Conservation (phyloP, 2,329 filamentous ascomycete genomes). For the Cordyceps farinosa region DNA sequence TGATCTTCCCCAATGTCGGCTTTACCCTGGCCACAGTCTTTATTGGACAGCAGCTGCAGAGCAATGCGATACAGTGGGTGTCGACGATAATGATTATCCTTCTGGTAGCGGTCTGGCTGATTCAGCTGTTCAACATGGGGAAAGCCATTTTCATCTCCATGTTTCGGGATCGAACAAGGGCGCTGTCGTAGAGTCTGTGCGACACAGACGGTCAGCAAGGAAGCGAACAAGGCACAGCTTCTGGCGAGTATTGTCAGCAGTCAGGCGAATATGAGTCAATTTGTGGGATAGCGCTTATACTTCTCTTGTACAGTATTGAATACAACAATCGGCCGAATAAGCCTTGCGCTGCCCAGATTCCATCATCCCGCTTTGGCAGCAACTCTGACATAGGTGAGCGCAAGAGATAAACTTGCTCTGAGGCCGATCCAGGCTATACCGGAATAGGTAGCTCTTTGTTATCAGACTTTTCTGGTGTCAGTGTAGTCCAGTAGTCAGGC, state of each 20-base stretch:
- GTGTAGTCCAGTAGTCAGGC: neutral
- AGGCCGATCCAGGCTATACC: slow-evolving; percentile 4
- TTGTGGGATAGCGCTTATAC: neutral
- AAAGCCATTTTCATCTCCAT: neutral
- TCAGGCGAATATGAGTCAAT: neutral
- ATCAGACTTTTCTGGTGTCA: neutral
- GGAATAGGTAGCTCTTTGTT: slow-evolving; percentile 8
- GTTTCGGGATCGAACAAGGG: neutral
- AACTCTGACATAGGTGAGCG: neutral
- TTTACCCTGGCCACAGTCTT: slow-evolving; percentile 3
- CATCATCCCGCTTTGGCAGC: neutral
- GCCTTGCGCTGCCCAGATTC: neutral
- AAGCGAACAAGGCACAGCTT: too few relatives aligned
- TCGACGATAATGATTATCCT: neutral
- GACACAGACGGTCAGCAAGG: too few relatives aligned
- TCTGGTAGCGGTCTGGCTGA: neutral
- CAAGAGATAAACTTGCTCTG: neutral
- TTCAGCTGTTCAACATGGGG: neutral
- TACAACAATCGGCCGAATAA: neutral
- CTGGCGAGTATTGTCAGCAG: too few relatives aligned
- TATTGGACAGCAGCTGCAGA: slow-evolving; percentile 1
- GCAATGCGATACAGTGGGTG: neutral
- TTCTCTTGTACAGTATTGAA: neutral
- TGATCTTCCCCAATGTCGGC: slow-evolving; percentile 4
- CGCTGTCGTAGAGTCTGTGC: too few relatives aligned